These are phyloP conservation scores for Hymenotorrendiella dingleyae DNA, from an alignment of 2,329 filamentous ascomycete species.

Conservation along the genomic window DNA sequence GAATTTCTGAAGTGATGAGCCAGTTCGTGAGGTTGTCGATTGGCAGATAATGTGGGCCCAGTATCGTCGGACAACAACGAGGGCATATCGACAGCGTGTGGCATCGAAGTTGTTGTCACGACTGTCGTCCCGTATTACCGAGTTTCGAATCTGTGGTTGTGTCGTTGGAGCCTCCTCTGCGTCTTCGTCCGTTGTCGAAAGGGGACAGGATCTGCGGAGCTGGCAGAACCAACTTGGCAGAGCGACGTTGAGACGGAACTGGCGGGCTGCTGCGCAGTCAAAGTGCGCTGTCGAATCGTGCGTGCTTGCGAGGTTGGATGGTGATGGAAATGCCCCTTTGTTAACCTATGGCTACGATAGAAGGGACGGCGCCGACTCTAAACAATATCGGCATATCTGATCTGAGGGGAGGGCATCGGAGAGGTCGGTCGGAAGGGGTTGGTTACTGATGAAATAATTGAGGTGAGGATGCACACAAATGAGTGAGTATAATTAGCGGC, in stretches of 20 bases:
- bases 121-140: slow-evolving; percentile 19
- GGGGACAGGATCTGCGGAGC: slow-evolving; percentile 21
- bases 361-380: slow-evolving; percentile 2
- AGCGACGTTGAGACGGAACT: no score
- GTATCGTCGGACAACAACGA: slow-evolving; percentile 41
- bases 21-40: slow-evolving; percentile 29
- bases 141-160: slow-evolving; percentile 22
- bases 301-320: no score
- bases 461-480: slow-evolving; percentile 7
- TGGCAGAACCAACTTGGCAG: slow-evolving; percentile 19
- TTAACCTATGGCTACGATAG: no score
- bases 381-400: slow-evolving; percentile 9
- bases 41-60: slow-evolving; percentile 26
- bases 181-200: slow-evolving; percentile 15
- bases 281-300: no score
- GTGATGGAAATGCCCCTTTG: no score
- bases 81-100: slow-evolving; percentile 45
- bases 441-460: slow-evolving; percentile 4
- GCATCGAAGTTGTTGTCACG: slow-evolving; percentile 29
- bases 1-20: slow-evolving; percentile 32
- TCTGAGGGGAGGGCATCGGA: slow-evolving; percentile 1
- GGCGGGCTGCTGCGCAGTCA: no score
- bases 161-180: slow-evolving; percentile 10
- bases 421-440: not conserved
- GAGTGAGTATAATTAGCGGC: slow-evolving; percentile 8